phyloP scores from a whole-genome alignment of 495 filamentous ascomycete species.

The Letharia columbiana region DNA sequence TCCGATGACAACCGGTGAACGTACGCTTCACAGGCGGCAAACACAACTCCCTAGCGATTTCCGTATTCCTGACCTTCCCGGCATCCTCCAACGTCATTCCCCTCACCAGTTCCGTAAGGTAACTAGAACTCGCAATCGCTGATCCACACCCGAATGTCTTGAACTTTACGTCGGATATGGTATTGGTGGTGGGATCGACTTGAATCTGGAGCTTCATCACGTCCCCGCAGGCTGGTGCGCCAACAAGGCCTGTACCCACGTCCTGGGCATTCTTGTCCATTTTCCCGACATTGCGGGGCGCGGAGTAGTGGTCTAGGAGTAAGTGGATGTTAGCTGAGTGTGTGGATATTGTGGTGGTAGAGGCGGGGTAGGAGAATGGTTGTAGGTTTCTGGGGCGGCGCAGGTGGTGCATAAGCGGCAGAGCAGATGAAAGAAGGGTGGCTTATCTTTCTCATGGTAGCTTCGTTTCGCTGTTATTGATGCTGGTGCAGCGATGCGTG shows the following conservation, averaged over 20 bases:
- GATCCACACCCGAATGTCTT: slow-evolving; percentile 98
- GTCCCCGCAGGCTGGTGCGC: slow-evolving; percentile 88
- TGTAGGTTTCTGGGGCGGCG: neutral
- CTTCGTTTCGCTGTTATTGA: slow-evolving; percentile 35
- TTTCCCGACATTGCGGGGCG: slow-evolving; percentile 88
- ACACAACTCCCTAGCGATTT: slow-evolving; percentile 95
- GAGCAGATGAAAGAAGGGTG: slow-evolving; percentile 20
- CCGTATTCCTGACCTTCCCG: slow-evolving; percentile 82
- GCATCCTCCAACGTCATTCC: slow-evolving; percentile 97
- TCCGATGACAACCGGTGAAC: slow-evolving; percentile 28
- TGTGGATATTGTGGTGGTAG: slow-evolving; percentile 26
- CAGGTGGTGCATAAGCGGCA: slow-evolving; percentile 17
- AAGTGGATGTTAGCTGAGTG: slow-evolving; percentile 30
- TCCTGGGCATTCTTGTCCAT: slow-evolving; percentile 76
- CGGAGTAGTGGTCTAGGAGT: slow-evolving; percentile 89
- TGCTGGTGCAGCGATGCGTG: slow-evolving; percentile 29
- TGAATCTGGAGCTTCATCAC: slow-evolving; percentile 99
- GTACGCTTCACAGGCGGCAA: slow-evolving; percentile 87
- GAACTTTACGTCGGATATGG: slow-evolving; percentile 91
- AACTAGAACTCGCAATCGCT: slow-evolving; percentile 84
- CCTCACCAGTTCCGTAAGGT: slow-evolving; percentile 77
- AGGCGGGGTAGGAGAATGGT: slow-evolving; percentile 30
- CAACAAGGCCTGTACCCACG: slow-evolving; percentile 95
- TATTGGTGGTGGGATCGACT: slow-evolving; percentile 80
- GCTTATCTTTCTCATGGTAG: slow-evolving; percentile 60